A percentile compares a stretch with the other conserved stretches of the same genome.
Conservation (phyloP, 1,284 basidiomycete species). For the Apiotrichum akiyoshidainum region DNA sequence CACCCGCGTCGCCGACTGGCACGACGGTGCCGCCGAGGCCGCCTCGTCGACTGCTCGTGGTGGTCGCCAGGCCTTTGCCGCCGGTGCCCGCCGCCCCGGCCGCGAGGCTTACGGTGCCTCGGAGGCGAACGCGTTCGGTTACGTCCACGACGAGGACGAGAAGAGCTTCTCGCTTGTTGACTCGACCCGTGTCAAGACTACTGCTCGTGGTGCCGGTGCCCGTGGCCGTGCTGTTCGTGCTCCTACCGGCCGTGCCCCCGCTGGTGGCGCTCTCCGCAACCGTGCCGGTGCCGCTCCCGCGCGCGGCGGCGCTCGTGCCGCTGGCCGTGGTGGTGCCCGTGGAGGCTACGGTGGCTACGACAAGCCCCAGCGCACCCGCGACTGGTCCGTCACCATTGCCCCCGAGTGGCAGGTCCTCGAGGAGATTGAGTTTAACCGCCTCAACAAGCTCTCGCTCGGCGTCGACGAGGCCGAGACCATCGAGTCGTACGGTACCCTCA, state of each 20-base stretch:
- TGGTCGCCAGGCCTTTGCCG: slow-evolving; percentile 24
- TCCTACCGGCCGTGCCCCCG: slow-evolving; percentile 18
- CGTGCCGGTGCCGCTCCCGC: slow-evolving; percentile 36
- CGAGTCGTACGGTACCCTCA: slow-evolving; percentile 82
- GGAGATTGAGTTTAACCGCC: slow-evolving; percentile 93
- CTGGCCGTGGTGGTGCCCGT: slow-evolving; percentile 61
- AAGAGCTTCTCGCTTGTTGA: slow-evolving; percentile 96
- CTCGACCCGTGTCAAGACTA: slow-evolving; percentile 52
- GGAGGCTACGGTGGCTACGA: slow-evolving; percentile 90
- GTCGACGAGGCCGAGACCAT: slow-evolving; percentile 85
- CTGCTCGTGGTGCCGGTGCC: slow-evolving; percentile 63
- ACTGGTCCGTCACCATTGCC: slow-evolving; percentile 90
- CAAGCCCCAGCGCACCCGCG: slow-evolving; percentile 85
- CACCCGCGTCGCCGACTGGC: slow-evolving; percentile 97
- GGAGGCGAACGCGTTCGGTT: slow-evolving; percentile 90
- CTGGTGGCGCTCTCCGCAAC: slow-evolving; percentile 20
- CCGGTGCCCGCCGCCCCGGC: slow-evolving; percentile 40
- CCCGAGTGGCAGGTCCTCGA: slow-evolving; percentile 91
- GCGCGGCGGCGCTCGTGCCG: slow-evolving; percentile 38
- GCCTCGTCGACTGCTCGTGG: slow-evolving; percentile 59
- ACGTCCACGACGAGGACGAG: slow-evolving; percentile 98
- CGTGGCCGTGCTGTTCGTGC: slow-evolving; percentile 27
- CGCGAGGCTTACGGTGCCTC: slow-evolving; percentile 53
- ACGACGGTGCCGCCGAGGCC: slow-evolving; percentile 59
- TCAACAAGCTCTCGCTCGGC: slow-evolving; percentile 85